phyloP scores from a whole-genome alignment of 768 basidiomycete genomes.

The Pleurotus salmoneostramineus region DNA sequence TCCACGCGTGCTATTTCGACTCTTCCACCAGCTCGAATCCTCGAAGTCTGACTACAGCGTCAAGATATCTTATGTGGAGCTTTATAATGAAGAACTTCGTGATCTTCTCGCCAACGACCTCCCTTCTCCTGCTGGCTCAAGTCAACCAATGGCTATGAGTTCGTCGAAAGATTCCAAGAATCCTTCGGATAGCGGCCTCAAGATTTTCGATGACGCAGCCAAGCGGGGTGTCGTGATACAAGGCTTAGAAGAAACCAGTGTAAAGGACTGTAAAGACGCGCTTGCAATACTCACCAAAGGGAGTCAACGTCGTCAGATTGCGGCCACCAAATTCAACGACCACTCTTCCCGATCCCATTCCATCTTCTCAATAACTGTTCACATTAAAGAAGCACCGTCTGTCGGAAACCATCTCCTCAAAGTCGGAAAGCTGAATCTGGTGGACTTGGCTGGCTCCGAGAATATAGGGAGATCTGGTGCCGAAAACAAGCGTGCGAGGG shows the following conservation, averaged over 20 bases:
- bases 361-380: constrained; percentile 94
- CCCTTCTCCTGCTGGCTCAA: constrained; percentile 56
- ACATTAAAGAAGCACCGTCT: constrained; percentile 77
- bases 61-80: constrained; percentile 89
- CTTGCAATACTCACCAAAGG: constrained; percentile 84
- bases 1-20: constrained; percentile 85
- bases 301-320: constrained; percentile 86
- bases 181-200: constrained; percentile 51
- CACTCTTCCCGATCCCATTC: constrained; percentile 97
- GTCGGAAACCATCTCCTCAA: constrained; percentile 86
- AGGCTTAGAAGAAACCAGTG: constrained; percentile 86
- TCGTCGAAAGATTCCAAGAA: constrained; percentile 41
- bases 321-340: constrained; percentile 96
- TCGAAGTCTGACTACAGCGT: constrained; percentile 82
- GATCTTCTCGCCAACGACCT: constrained; percentile 87
- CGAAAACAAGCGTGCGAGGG: constrained; percentile 89
- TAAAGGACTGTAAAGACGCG: constrained; percentile 81
- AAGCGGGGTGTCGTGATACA: constrained; percentile 93
- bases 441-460: constrained; percentile 96
- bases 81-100: constrained; percentile 98
- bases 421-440: constrained; percentile 94
- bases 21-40: constrained; percentile 85
- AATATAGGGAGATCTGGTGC: constrained; percentile 96
- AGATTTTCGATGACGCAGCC: constrained; percentile 89
- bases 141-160: constrained; percentile 78